Evolutionary conservation across 495 filamentous ascomycete genomes (phyloP).

Genomic region (Podospora conica): DNA sequence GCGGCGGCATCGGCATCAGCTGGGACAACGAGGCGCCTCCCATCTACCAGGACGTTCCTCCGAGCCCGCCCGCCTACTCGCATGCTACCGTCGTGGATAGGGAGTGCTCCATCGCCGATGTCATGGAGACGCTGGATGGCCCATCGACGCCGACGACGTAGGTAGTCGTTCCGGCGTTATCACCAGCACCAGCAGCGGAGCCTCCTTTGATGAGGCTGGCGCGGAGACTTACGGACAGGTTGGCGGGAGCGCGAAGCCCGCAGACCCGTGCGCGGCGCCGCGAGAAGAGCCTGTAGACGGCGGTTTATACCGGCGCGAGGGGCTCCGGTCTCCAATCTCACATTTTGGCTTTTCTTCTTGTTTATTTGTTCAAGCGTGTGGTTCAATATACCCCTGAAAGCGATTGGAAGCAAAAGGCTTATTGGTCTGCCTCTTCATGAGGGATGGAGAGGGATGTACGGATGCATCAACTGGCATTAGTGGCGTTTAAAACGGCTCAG

Average conservation of each 20-base stretch:
- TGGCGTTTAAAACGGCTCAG: not conserved
- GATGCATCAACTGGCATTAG: not conserved
- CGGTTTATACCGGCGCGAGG: too few species aligned
- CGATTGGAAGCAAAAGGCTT: not conserved
- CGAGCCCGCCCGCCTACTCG: constrained; percentile 72
- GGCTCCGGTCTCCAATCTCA: too few species aligned
- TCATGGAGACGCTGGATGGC: constrained; percentile 24
- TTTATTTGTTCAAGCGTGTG: not conserved
- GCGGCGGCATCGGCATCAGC: constrained; percentile 80
- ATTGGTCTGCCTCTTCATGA: not conserved
- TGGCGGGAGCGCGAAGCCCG: not conserved
- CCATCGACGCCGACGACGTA: not conserved
- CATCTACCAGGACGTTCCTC: constrained; percentile 89
- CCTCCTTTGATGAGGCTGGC: not conserved
- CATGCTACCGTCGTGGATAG: constrained; percentile 17
- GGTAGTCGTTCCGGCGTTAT: not conserved
- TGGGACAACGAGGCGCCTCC: constrained; percentile 98
- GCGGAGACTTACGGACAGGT: not conserved
- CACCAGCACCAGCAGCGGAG: too few species aligned
- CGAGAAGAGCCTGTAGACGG: not conserved
- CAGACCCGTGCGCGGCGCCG: too few species aligned
- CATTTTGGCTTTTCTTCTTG: not conserved
- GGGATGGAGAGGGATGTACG: not conserved
- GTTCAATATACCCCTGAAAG: not conserved
- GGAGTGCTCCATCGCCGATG: constrained; percentile 20